phyloP scores from a whole-genome alignment of 2,329 filamentous ascomycete genomes.

The Cytospora schulzeri region DNA sequence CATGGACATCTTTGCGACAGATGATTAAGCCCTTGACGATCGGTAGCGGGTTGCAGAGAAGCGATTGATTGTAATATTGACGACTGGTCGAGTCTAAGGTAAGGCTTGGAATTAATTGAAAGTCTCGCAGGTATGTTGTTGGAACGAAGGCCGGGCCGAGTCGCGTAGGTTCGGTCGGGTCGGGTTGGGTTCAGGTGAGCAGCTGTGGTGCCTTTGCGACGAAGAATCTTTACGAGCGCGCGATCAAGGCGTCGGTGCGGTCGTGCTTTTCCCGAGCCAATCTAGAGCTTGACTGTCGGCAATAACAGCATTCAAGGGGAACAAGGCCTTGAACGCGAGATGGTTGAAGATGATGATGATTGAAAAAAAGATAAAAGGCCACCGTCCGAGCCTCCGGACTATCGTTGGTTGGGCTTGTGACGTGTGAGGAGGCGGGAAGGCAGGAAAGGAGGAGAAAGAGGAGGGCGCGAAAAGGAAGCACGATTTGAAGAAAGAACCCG shows the following conservation, averaged over 20 bases:
- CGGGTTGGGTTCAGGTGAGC: constrained; percentile 3
- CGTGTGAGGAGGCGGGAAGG: constrained; percentile 5
- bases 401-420: neutral
- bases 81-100: neutral
- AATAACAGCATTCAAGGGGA: neutral
- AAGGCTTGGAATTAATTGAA: neutral
- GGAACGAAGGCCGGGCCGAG: neutral
- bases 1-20: constrained; percentile 64
- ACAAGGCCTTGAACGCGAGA: neutral
- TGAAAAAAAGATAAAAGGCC: neutral
- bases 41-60: neutral
- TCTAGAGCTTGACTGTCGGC: constrained; percentile 6
- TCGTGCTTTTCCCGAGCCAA: neutral
- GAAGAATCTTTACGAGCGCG: constrained; percentile 9
- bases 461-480: constrained; percentile 1
- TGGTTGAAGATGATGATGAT: neutral
- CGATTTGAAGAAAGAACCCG: constrained; percentile 10
- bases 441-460: constrained; percentile 5
- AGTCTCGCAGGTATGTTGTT: neutral
- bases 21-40: neutral
- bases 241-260: constrained; percentile 1
- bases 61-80: neutral
- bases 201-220: constrained; percentile 4
- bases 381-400: neutral
- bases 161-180: constrained; percentile 6